Conservation (phyloP, 345 rosid species). For the Lagerstroemia speciosa region DNA sequence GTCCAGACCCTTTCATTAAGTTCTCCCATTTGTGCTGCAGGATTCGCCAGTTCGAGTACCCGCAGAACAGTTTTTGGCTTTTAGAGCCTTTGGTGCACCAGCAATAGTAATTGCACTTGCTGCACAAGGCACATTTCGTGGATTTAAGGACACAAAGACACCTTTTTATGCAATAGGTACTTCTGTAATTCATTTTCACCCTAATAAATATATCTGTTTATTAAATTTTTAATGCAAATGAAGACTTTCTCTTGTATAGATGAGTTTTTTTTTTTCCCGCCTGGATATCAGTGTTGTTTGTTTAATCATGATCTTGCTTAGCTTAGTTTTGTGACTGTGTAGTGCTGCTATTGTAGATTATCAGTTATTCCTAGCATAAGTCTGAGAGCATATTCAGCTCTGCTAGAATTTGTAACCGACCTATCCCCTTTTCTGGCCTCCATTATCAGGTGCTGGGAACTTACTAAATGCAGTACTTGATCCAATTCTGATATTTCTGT, state of each 20-base stretch:
- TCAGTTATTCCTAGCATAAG: not conserved
- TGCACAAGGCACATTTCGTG: conserved; percentile 92
- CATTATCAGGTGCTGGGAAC: conserved; percentile 68
- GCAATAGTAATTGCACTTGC: conserved; percentile 92
- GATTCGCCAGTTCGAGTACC: conserved; percentile 86
- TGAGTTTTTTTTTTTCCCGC: not conserved
- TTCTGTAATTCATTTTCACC: conserved; percentile 27
- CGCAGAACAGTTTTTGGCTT: conserved; percentile 67
- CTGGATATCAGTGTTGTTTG: not conserved
- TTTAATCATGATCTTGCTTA: not conserved
- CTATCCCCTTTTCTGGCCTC: conserved; percentile 1
- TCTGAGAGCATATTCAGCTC: too few species aligned
- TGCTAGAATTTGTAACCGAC: not conserved
- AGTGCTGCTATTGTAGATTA: not conserved
- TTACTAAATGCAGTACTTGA: conserved; percentile 67
- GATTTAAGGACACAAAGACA: conserved; percentile 84
- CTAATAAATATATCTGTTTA: conserved; percentile 1
- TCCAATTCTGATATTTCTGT: conserved; percentile 62
- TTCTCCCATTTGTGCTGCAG: conserved; percentile 21
- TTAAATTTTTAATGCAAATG: not conserved
- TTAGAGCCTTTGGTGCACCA: conserved; percentile 87
- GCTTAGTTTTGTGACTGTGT: not conserved
- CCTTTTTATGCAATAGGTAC: conserved; percentile 88
- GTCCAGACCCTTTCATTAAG: not conserved
- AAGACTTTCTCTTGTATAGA: not conserved